A percentile compares a stretch with the other conserved stretches of the same genome.
These are phyloP conservation scores for Globisporangium uncinulatum DNA, from an alignment of 352 stramenopile genomes.

Conservation along the genomic window DNA sequence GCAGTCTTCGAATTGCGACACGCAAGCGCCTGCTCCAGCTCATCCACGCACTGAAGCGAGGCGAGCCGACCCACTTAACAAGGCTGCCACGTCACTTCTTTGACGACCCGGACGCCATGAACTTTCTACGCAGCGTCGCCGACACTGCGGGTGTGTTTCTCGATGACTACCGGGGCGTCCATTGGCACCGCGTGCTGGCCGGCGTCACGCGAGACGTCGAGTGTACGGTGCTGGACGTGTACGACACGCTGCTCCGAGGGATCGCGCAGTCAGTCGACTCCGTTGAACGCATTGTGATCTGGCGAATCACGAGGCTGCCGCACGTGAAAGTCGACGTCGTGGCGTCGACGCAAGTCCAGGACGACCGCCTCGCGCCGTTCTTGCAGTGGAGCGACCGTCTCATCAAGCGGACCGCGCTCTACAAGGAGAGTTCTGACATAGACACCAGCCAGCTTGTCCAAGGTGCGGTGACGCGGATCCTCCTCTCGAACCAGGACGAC, in stretches of 20 bases:
- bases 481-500: constrained; percentile 5
- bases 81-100: constrained; percentile 28
- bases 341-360: constrained; percentile 44
- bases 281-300: constrained; percentile 44
- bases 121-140: constrained; percentile 41
- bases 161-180: constrained; percentile 34
- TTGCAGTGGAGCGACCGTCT: constrained; percentile 44
- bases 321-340: constrained; percentile 38
- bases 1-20: constrained; percentile 42
- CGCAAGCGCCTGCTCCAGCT: constrained; percentile 55
- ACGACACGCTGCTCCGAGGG: constrained; percentile 36
- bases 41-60: constrained; percentile 32
- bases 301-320: constrained; percentile 32
- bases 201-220: constrained; percentile 27
- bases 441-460: constrained; percentile 18
- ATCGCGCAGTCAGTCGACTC: constrained; percentile 35
- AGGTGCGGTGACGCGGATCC: constrained; percentile 22
- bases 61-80: constrained; percentile 38
- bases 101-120: constrained; percentile 44
- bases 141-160: constrained; percentile 36
- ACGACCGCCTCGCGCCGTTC: constrained; percentile 59
- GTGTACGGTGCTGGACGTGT: constrained; percentile 50
- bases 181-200: constrained; percentile 49
- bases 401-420: constrained; percentile 58
- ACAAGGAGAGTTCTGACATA: constrained; percentile 28